Evolutionary conservation across 2,329 filamentous ascomycete genomes (phyloP).

Genomic region (Fusarium sulawesiense): DNA sequence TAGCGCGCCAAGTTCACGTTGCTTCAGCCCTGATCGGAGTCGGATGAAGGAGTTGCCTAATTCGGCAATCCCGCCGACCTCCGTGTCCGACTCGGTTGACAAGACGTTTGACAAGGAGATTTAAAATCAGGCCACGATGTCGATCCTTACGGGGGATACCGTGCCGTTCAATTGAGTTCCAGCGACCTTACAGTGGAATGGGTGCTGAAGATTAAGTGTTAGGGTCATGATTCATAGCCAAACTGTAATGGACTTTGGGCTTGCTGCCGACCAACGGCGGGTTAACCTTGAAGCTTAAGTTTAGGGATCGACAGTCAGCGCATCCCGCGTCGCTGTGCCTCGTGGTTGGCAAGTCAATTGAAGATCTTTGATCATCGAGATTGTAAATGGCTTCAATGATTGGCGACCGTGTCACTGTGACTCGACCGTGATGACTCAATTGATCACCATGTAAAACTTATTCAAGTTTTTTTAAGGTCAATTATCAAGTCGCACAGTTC

Average conservation of each 20-base stretch:
- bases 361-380: background rate
- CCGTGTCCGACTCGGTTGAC: background rate
- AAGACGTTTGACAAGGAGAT: background rate
- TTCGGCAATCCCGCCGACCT: background rate
- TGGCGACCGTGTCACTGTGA: background rate
- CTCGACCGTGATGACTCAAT: background rate
- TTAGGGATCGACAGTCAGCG: background rate
- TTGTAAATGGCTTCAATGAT: background rate
- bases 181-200: background rate
- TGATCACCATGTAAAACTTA: background rate
- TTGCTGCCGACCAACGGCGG: background rate
- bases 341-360: background rate
- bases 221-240: conserved; percentile 14
- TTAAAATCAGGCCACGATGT: background rate
- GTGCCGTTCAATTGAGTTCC: background rate
- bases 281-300: background rate
- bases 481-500: no score
- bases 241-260: background rate
- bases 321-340: background rate
- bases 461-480: no score
- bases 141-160: background rate
- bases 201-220: background rate
- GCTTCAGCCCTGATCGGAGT: background rate
- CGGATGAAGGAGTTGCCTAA: background rate
- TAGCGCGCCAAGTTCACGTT: background rate